Evolutionary conservation across 345 rosid genomes (phyloP), one percentile per base, ranked within the genome.

Genomic region (Carallia pectinifolia): DNA sequence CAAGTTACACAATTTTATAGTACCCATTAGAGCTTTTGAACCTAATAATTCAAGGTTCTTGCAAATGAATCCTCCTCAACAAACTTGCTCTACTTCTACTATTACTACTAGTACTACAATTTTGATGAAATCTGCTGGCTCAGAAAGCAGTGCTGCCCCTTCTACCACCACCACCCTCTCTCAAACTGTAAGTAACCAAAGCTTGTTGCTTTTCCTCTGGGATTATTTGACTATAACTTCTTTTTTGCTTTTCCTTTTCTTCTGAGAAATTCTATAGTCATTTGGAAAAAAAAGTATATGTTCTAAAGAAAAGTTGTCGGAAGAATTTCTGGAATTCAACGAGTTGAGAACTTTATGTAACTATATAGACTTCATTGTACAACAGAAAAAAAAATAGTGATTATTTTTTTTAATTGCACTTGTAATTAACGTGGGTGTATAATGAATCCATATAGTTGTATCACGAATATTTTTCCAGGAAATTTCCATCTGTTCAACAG

Each of bases 151-250:
- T 69, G 47, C 85, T 36, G 10, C 34, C n/a, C 16, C 53, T n/a
- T 66, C 78, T 23, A 23, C 23, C 23, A 23, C 23, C 38, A 68
- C 94, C 71, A 73, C 91, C 2, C 52, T 86, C 47, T 77, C 93
- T 66, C 73, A 78, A 55, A 79, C 68, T 34, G 97, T 88, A 63
- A 53, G 82, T 65, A 33, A 15, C 60, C 16, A 10, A 15, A 30
- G 60, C 15, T 27, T 53, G 23, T n/a, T 54, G 19, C 6, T 13
- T 63, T 29, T 53, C 30, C 15, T 50, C 12, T 44, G 5, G 50
- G 50, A 44, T 44, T 13, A 4, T 44, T 23, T 16, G 4, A 3
- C 38, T 27, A 62, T 5, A 3, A 9, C 4, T 30, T 37, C 40
- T 39, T 4, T n/a, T 37, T 36, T n/a, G 5, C 1, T 44, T 65